Conservation (phyloP, 2,329 filamentous ascomycete genomes). For the Teratosphaeria nubilosa region DNA sequence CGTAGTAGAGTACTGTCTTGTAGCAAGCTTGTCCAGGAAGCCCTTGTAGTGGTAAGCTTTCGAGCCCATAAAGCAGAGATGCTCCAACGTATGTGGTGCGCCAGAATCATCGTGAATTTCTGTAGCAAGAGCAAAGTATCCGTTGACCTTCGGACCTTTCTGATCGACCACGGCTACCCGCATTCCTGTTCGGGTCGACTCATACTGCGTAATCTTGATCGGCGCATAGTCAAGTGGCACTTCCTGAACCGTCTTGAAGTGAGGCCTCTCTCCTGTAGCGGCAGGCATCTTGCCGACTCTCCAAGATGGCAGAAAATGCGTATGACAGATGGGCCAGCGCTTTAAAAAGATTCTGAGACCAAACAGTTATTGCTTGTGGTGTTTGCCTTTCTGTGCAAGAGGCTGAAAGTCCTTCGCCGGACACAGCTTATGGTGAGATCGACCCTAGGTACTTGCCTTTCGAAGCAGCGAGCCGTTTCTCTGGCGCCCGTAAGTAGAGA, state of each 20-base stretch:
- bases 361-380: neutral
- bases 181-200: constrained; percentile 89
- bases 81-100: constrained; percentile 52
- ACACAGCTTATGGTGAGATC: neutral
- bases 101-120: constrained; percentile 97
- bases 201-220: constrained; percentile 85
- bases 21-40: constrained; percentile 85
- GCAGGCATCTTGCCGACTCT: constrained; percentile 15
- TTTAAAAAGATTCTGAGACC: neutral
- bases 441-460: too few species aligned
- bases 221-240: constrained; percentile 88
- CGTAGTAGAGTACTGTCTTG: constrained; percentile 82
- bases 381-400: neutral
- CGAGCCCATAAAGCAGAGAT: constrained; percentile 58
- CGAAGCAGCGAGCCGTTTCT: too few species aligned
- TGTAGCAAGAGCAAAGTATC: constrained; percentile 90
- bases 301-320: neutral
- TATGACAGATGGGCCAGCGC: too few species aligned
- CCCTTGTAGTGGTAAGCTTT: constrained; percentile 92
- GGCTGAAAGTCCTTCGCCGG: neutral
- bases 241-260: constrained; percentile 74
- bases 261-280: constrained; percentile 32
- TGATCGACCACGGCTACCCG: constrained; percentile 85
- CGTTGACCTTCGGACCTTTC: constrained; percentile 87
- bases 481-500: neutral